Percentiles rank a stretch among this genome's conserved stretches.
These are phyloP conservation scores for Syzygium aromaticum DNA, from an alignment of 345 rosid genomes.

Conservation along the genomic window DNA sequence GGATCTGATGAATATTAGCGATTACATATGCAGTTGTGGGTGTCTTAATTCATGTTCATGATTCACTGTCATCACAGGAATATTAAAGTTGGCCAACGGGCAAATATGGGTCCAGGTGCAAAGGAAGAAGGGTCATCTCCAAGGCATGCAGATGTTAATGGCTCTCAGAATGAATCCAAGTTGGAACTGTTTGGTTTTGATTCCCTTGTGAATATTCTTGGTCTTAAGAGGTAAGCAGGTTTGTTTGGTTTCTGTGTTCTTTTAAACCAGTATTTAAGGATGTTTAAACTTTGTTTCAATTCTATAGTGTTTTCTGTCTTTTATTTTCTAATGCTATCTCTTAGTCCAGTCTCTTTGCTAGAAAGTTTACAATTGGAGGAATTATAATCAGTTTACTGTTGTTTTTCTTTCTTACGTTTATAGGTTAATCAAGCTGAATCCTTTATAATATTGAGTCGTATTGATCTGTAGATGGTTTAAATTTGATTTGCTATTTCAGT, in stretches of 20 bases:
- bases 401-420: not conserved
- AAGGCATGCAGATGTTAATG: constrained; percentile 39
- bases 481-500: constrained; percentile 41
- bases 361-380: not conserved
- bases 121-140: constrained; percentile 26
- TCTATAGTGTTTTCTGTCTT: not conserved
- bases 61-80: constrained; percentile 42
- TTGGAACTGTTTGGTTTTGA: constrained; percentile 98
- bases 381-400: not conserved
- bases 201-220: constrained; percentile 97
- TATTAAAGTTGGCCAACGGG: constrained; percentile 31
- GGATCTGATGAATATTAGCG: not conserved
- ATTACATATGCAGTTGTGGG: not conserved
- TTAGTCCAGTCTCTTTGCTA: not conserved
- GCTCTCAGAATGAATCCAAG: constrained; percentile 57
- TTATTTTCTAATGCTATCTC: not conserved
- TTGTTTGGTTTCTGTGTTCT: not conserved
- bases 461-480: not conserved
- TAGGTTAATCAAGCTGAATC: not conserved
- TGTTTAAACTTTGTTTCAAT: not conserved
- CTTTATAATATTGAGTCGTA: not conserved
- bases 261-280: not conserved
- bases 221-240: constrained; percentile 68
- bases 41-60: not conserved
- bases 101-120: constrained; percentile 17